Conservation (phyloP, 2,329 filamentous ascomycete genomes). For the Diaporthe humulicola region DNA sequence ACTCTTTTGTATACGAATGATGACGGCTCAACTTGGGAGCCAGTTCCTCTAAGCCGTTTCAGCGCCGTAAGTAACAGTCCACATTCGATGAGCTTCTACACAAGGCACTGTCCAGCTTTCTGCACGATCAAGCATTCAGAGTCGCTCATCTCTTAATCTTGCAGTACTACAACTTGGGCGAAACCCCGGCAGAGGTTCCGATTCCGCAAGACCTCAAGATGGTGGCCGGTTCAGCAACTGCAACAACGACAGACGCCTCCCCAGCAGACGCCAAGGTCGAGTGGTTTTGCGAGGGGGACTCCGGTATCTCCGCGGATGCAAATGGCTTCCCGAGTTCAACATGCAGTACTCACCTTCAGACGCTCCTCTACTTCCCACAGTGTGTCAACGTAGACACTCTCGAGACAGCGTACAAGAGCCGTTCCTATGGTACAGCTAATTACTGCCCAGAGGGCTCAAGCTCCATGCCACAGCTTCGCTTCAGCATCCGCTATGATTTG, state of each 20-base stretch:
- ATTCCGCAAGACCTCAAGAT: conserved; percentile 43
- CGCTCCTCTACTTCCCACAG: conserved; percentile 64
- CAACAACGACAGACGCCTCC: conserved; percentile 51
- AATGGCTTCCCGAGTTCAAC: conserved; percentile 79
- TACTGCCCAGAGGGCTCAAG: conserved; percentile 55
- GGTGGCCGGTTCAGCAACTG: conserved; percentile 55
- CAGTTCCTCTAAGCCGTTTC: conserved; percentile 42
- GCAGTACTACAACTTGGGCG: conserved; percentile 43
- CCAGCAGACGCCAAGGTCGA: conserved; percentile 42
- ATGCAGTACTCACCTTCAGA: conserved; percentile 72
- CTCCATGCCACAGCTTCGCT: conserved; percentile 57
- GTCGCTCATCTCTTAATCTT: conserved; percentile 46
- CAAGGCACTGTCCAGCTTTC: conserved; percentile 20
- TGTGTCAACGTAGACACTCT: conserved; percentile 53
- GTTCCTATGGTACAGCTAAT: conserved; percentile 49
- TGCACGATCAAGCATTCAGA: conserved; percentile 50
- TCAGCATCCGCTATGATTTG: conserved; percentile 58
- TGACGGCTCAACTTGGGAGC: conserved; percentile 33
- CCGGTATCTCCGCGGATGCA: conserved; percentile 63
- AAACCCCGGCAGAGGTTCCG: conserved; percentile 41
- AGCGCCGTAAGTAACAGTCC: conserved; percentile 41
- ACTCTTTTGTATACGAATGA: conserved; percentile 41
- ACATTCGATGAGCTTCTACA: background rate
- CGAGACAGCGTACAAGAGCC: conserved; percentile 47
- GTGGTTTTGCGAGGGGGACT: conserved; percentile 44